Evolutionary conservation across 1,284 basidiomycete genomes (phyloP).

Genomic region (Malassezia japonica): DNA sequence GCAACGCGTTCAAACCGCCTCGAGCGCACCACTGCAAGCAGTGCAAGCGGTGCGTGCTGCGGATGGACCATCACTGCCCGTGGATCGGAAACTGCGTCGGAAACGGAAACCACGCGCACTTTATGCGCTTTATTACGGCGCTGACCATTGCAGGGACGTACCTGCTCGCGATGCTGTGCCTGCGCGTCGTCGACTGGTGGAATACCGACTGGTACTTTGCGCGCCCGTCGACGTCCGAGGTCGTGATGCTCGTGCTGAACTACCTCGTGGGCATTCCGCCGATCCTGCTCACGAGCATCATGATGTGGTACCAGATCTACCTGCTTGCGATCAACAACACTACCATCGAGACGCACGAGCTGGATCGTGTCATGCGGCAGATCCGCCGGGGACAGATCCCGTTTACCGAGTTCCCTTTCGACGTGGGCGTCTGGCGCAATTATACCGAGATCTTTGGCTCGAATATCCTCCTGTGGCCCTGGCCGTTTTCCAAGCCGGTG

Average conservation of each 20-base stretch:
- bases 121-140: slow-evolving; percentile 80
- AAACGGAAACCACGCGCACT: slow-evolving; percentile 66
- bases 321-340: slow-evolving; percentile 73
- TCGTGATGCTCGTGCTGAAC: slow-evolving; percentile 78
- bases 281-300: slow-evolving; percentile 64
- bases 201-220: slow-evolving; percentile 17
- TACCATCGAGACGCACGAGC: slow-evolving; percentile 95
- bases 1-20: slow-evolving; percentile 58
- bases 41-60: slow-evolving; percentile 64
- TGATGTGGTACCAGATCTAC: slow-evolving; percentile 77
- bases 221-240: slow-evolving; percentile 57
- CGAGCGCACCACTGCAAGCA: slow-evolving; percentile 65
- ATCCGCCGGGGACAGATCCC: slow-evolving; percentile 70
- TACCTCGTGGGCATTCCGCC: slow-evolving; percentile 77
- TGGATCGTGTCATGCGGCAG: slow-evolving; percentile 80
- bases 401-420: slow-evolving; percentile 80
- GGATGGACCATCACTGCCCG: slow-evolving; percentile 62
- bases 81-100: slow-evolving; percentile 75
- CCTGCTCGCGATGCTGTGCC: slow-evolving; percentile 25
- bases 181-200: slow-evolving; percentile 33
- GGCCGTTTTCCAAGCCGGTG: slow-evolving; percentile 54
- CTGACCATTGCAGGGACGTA: slow-evolving; percentile 69
- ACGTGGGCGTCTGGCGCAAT: slow-evolving; percentile 66
- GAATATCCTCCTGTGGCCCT: slow-evolving; percentile 70
- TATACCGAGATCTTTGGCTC: slow-evolving; percentile 66